Base-by-base conservation (phyloP, 257 asterid species). In the Plantago elongata region DNA sequence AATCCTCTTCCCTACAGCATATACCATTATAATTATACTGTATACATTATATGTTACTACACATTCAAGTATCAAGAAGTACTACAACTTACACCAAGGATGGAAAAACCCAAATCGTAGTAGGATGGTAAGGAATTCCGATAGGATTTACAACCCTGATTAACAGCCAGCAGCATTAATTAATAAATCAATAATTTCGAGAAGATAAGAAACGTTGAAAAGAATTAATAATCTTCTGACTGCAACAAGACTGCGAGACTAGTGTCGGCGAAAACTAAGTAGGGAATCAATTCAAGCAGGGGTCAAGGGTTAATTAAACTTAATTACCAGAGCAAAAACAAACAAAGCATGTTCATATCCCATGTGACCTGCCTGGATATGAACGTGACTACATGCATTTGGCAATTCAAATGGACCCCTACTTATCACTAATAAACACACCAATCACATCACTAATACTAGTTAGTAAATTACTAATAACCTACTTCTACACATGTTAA, bases 351-450 rank as follows among this genome's bases (percentile, higher is more conserved):
- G 84, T 77, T 69, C 70, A 5, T 60, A 9, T 45, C 22, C 70
- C 88, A 82, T 84, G 93, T 76, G 85, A 68, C 60, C 66, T 65
- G 82, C 81, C 78, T 62, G 50, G 55, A 61, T 15, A 72, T 62
- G 62, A 60, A 66, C 65, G 52, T 51, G 46, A 47, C 40, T 29
- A 34, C 50, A 10, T 57, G 34, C 40, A 34, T 34, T 34, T 34
- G 40, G 40, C 40, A 34, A 34, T 52, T 56, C 13, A 3, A 29
- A 61, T 71, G 66, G 69, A 63, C 69, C 78, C 69, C 68, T 54
- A 67, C 62, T 40, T 34, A 34, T 34, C 40, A 4, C 40, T 34
- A 34, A 34, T 34, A 34, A 34, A 34, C 67, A 67, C 69, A 56
- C 54, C 60, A 67, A 15, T 17, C 15, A 9, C 16, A 66, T 49